Evolutionary conservation across 1,139 yeast species (phyloP).

Genomic region (Diutina catenulata): DNA sequence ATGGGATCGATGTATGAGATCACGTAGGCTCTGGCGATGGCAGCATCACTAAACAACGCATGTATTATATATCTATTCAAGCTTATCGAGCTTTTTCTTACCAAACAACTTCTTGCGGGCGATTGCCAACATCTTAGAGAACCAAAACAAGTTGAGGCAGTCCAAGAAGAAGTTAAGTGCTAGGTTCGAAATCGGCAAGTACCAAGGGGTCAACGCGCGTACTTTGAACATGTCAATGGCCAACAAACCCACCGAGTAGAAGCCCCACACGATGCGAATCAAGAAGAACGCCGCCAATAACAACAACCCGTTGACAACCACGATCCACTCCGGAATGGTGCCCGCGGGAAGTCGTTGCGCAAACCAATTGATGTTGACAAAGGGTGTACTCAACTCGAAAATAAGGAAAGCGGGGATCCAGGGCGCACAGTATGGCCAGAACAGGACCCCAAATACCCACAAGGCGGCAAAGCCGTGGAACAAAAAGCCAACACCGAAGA

Average conservation of each 20-base stretch:
- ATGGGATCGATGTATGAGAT: no score
- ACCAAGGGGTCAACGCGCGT: conserved; percentile 11
- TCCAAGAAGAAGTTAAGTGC: conserved; percentile 56
- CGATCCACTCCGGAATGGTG: conserved; percentile 36
- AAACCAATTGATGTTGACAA: conserved; percentile 86
- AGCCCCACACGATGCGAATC: conserved; percentile 81
- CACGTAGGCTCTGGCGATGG: no score
- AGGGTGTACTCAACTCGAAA: conserved; percentile 90
- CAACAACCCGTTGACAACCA: conserved; percentile 56
- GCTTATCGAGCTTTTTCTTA: background rate
- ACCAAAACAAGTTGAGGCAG: conserved; percentile 64
- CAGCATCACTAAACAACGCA: no score
- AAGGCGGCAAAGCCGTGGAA: conserved; percentile 81
- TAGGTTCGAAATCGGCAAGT: conserved; percentile 34
- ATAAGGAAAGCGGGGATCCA: conserved; percentile 76
- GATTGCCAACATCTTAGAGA: conserved; percentile 68
- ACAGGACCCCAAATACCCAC: conserved; percentile 51
- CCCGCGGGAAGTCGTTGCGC: conserved; percentile 62
- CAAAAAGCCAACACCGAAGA: conserved; percentile 76
- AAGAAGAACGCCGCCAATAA: conserved; percentile 62
- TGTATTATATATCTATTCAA: background rate
- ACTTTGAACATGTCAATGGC: conserved; percentile 41
- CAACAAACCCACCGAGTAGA: conserved; percentile 49
- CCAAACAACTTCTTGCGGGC: conserved; percentile 38
- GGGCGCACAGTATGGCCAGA: conserved; percentile 45